These are phyloP conservation scores for Spergularia marina DNA, from an alignment of 148 eudicot genomes.

Conservation along the genomic window DNA sequence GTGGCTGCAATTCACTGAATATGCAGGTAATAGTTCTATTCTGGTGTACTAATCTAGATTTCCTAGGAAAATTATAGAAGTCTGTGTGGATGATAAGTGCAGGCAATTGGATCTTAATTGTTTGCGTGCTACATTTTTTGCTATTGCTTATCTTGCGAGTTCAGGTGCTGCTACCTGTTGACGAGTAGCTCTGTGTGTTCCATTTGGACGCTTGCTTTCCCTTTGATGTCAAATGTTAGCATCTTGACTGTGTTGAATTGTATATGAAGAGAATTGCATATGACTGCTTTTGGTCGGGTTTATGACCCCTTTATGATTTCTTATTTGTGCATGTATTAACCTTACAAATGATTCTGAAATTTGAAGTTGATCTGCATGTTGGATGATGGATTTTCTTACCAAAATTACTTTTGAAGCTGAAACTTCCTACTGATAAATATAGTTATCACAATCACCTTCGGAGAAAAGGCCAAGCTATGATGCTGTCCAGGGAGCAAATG, in stretches of 20 bases:
- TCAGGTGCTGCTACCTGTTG: not conserved
- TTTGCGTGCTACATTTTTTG: not conserved
- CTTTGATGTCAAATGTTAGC: not conserved
- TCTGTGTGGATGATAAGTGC: too few species aligned
- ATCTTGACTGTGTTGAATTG: not conserved
- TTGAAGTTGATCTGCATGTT: not conserved
- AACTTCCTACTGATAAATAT: conserved; percentile 21
- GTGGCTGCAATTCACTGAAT: conserved; percentile 96
- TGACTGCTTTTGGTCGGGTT: not conserved
- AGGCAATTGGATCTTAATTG: not conserved
- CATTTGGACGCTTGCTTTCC: not conserved
- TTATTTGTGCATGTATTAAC: not conserved
- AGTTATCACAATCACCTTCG: conserved; percentile 78
- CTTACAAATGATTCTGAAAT: not conserved
- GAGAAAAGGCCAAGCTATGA: conserved; percentile 84
- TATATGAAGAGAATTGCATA: not conserved
- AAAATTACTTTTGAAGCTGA: conserved; percentile 8
- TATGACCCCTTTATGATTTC: not conserved
- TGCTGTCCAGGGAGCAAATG: conserved; percentile 84
- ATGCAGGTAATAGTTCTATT: conserved; percentile 64
- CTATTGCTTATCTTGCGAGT: not conserved
- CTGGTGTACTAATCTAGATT: not conserved
- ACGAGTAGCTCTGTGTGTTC: not conserved
- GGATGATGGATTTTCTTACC: not conserved
- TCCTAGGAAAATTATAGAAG: not conserved